A percentile compares a stretch with the other conserved stretches of the same genome.
phyloP scores from a whole-genome alignment of 2,329 filamentous ascomycete species.

The Botryotinia convoluta region DNA sequence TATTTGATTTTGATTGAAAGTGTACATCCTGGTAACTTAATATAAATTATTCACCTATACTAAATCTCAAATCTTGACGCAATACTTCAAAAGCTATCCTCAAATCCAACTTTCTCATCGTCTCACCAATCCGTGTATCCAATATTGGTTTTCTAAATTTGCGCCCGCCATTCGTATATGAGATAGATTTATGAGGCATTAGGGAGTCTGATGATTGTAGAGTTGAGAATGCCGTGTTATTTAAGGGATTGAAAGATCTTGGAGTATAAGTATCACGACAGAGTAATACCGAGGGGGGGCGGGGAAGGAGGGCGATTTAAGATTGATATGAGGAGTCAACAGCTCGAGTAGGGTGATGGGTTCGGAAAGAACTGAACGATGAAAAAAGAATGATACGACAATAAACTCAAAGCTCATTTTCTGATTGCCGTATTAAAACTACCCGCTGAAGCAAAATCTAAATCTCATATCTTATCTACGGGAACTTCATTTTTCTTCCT shows the following conservation, averaged over 20 bases:
- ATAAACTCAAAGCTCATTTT: neutral
- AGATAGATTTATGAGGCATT: neutral
- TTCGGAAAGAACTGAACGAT: too few relatives aligned
- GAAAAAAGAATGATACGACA: accelerated
- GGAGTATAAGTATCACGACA: too few relatives aligned
- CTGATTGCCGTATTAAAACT: neutral
- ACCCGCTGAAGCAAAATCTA: neutral
- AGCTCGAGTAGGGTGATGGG: neutral
- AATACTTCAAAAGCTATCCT: neutral
- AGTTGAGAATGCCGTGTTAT: neutral
- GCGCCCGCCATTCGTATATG: neutral
- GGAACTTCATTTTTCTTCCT: neutral
- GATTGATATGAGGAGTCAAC: neutral
- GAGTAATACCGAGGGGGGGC: neutral
- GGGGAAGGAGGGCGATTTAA: neutral
- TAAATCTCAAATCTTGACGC: too few relatives aligned
- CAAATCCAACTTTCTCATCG: neutral
- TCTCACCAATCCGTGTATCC: neutral
- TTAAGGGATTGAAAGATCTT: neutral
- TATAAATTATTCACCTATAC: too few relatives aligned
- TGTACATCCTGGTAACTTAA: too few relatives aligned
- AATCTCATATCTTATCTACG: neutral
- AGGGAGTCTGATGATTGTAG: neutral
- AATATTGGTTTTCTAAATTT: neutral
- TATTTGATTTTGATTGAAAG: too few relatives aligned